These are phyloP conservation scores for Omphalotus guepiniiformis DNA, from an alignment of 768 basidiomycete genomes.

Conservation along the genomic window DNA sequence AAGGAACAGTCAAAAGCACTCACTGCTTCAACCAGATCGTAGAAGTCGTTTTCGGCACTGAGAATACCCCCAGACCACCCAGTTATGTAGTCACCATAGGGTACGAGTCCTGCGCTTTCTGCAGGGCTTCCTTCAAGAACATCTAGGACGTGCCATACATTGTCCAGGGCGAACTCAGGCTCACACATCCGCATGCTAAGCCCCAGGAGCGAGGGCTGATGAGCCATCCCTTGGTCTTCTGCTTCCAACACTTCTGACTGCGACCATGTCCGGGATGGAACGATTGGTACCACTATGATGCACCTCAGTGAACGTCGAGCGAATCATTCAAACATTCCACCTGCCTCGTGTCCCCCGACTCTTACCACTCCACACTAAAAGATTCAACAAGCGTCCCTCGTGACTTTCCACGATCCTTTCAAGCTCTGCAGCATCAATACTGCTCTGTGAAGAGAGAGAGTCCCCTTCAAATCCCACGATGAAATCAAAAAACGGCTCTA, in stretches of 20 bases:
- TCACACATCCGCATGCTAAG: slow-evolving; percentile 92
- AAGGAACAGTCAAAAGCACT: slow-evolving; percentile 23
- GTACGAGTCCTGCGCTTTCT: slow-evolving; percentile 93
- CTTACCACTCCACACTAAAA: slow-evolving; percentile 85
- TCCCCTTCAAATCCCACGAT: slow-evolving; percentile 87
- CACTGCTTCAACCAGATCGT: slow-evolving; percentile 90
- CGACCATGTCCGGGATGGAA: slow-evolving; percentile 85
- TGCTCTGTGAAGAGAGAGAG: slow-evolving; percentile 43
- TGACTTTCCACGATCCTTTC: slow-evolving; percentile 81
- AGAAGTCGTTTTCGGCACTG: slow-evolving; percentile 91
- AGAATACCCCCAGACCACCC: slow-evolving; percentile 96
- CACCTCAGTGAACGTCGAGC: slow-evolving; percentile 1
- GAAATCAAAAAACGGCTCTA: slow-evolving; percentile 96
- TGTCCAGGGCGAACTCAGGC: slow-evolving; percentile 83
- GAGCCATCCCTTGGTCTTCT: slow-evolving; percentile 35
- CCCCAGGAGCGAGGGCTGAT: slow-evolving; percentile 88
- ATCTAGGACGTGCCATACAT: slow-evolving; percentile 98
- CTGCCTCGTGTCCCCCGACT: slow-evolving; percentile 65
- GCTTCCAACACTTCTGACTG: slow-evolving; percentile 31
- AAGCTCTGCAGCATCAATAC: slow-evolving; percentile 64
- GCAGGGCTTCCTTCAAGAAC: slow-evolving; percentile 95
- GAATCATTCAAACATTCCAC: slow-evolving; percentile 11
- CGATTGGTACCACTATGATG: slow-evolving; percentile 69
- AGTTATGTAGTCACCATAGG: slow-evolving; percentile 74
- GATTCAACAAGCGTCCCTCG: slow-evolving; percentile 63